These are phyloP conservation scores for Penium margaritaceum DNA, from an alignment of 139 green algal genomes.

Conservation along the genomic window DNA sequence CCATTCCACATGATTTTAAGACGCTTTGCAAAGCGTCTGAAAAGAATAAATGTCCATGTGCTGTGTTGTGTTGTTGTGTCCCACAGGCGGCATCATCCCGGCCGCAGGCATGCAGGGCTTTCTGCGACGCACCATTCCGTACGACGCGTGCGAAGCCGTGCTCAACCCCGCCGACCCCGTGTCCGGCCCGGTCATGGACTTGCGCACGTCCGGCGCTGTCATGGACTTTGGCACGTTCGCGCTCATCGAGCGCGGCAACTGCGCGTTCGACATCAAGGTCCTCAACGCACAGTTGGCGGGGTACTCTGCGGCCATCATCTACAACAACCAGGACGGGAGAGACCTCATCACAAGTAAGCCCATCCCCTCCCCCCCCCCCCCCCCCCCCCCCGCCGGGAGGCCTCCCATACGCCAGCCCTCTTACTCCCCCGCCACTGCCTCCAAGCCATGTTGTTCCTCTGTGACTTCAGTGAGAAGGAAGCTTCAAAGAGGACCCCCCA, in stretches of 20 bases:
- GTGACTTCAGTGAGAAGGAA: no score
- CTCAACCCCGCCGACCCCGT: neutral
- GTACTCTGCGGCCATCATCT: slow-evolving; percentile 29
- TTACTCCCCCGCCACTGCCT: no score
- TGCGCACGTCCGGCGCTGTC: no score
- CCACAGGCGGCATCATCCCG: slow-evolving; percentile 31
- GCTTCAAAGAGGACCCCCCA: no score
- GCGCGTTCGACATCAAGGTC: slow-evolving; percentile 34
- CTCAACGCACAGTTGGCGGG: slow-evolving; percentile 30
- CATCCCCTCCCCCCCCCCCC: no score
- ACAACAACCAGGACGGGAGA: slow-evolving; percentile 30
- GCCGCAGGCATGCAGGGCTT: slow-evolving; percentile 15
- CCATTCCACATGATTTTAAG: slow-evolving; percentile 16
- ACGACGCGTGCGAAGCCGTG: slow-evolving; percentile 24
- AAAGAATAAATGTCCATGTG: no score
- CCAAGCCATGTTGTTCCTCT: no score
- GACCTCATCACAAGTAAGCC: slow-evolving; percentile 43
- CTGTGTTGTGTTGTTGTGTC: no score
- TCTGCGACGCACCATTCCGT: slow-evolving; percentile 9
- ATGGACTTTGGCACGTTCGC: no score
- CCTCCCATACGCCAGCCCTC: no score
- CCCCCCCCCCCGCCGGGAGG: no score
- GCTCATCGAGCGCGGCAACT: slow-evolving; percentile 33
- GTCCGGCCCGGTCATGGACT: neutral
- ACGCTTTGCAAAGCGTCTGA: no score